Base-by-base conservation (phyloP, 495 filamentous ascomycete genomes). In the Trichoderma gamsii region DNA sequence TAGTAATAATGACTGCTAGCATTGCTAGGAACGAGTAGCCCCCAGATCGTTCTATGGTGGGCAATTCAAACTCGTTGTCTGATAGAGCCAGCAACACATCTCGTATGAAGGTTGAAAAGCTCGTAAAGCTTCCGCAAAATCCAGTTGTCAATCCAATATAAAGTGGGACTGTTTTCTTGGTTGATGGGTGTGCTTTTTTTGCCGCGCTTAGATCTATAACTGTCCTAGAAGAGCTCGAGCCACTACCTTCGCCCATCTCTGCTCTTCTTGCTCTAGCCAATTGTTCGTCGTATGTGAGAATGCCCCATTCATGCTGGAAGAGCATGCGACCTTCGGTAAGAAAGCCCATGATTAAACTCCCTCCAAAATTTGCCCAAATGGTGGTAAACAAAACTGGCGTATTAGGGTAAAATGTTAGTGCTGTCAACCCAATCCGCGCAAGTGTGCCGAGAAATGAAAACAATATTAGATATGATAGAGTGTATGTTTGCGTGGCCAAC, bases 131-230 rank as follows among this genome's bases (percentile, higher is more conserved):
- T 67, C 95, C 95, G 76, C 95, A 98, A 80, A 96, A 97, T 18
- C 95, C 95, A 3, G 91, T 96, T 0, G 94, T 87, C 0, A 99
- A 86, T 21, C 95, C 95, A 68, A 97, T 91, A 74, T 95, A 97
- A 0, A 97, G 83, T 0, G 93, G 93, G 61, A 95, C 88, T 4
- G 90, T 89, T 77, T 95, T 96, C 76, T 93, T 96, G 56, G 80
- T 75, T 51, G 83, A 73, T 41, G 78, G 78, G 70, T 90, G 84
- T 27, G 78, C 66, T 69, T 85, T 83, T 56, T 83, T 83, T 29
- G 75, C 75, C 23, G 76, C 78, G 52, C 72, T 73, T n/a, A 78
- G 68, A 64, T 80, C 77, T 1, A 44, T 44, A 44, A 44, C 43
- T 2, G 43, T 44, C 43, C 1, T 11, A 11, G 43, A 44, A 9